Evolutionary conservation across 1,139 yeast species (phyloP).

Genomic region (Nakaseomyces bracarensis): DNA sequence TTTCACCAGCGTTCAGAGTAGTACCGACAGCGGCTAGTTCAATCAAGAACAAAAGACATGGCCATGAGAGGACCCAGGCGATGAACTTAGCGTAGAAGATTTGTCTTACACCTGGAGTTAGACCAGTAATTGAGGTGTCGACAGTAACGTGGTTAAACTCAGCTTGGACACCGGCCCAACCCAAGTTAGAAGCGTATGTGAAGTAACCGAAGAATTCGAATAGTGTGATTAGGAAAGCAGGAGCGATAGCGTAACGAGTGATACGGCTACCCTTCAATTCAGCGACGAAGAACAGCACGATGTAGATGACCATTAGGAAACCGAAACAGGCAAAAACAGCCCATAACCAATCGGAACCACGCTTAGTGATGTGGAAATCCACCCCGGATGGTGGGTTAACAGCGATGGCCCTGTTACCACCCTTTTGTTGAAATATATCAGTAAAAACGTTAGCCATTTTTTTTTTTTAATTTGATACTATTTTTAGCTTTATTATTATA

Average conservation of each 20-base stretch:
- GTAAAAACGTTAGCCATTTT: slow-evolving; percentile 1
- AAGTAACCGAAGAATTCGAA: slow-evolving; percentile 44
- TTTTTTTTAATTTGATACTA: neutral
- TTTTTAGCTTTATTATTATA: neutral
- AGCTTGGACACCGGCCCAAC: slow-evolving; percentile 43
- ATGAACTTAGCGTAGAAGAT: slow-evolving; percentile 53
- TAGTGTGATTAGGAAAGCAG: slow-evolving; percentile 41
- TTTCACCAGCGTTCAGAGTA: slow-evolving; percentile 9
- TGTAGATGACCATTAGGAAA: slow-evolving; percentile 38
- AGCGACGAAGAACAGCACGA: slow-evolving; percentile 36
- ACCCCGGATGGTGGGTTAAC: slow-evolving; percentile 40
- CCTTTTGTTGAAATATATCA: slow-evolving; percentile 12
- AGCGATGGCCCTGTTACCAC: slow-evolving; percentile 40
- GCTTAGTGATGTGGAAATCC: slow-evolving; percentile 46
- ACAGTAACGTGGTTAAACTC: slow-evolving; percentile 43
- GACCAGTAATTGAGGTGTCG: slow-evolving; percentile 12
- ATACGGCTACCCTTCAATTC: slow-evolving; percentile 29
- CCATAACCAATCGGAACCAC: slow-evolving; percentile 69
- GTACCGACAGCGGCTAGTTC: slow-evolving; percentile 20
- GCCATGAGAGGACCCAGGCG: slow-evolving; percentile 54
- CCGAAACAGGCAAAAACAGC: slow-evolving; percentile 50
- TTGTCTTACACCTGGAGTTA: slow-evolving; percentile 41
- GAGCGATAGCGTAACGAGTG: slow-evolving; percentile 39
- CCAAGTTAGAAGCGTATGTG: slow-evolving; percentile 54
- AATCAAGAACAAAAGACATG: slow-evolving; percentile 23